phyloP scores from a whole-genome alignment of 495 filamentous ascomycete genomes.

The Penicillium tannophilum region DNA sequence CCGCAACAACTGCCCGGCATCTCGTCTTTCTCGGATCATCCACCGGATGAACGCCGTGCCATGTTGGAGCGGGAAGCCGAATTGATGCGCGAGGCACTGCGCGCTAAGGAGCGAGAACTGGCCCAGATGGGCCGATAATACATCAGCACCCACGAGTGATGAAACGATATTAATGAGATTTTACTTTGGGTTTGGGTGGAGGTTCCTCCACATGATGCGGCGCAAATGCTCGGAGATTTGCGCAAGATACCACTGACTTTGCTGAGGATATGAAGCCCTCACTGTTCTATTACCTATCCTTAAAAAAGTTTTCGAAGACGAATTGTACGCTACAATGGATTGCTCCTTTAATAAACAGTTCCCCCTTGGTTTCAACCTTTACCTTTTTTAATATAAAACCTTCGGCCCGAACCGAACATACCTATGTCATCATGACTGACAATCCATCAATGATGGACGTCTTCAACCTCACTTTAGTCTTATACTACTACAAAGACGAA shows the following conservation, averaged over 20 bases:
- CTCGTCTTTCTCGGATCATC: slow-evolving; percentile 49
- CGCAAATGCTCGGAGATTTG: slow-evolving; percentile 25
- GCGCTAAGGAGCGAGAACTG: slow-evolving; percentile 76
- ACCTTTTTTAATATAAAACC: background rate
- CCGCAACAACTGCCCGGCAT: slow-evolving; percentile 40
- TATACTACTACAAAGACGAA: background rate
- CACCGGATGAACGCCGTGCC: slow-evolving; percentile 63
- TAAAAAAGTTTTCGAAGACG: slow-evolving; percentile 21
- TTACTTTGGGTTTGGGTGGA: slow-evolving; percentile 9
- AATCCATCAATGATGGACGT: background rate
- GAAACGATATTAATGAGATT: slow-evolving; percentile 31
- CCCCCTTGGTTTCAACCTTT: background rate
- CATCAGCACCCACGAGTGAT: slow-evolving; percentile 3
- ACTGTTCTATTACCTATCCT: slow-evolving; percentile 12
- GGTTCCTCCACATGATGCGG: slow-evolving; percentile 23
- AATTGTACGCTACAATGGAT: slow-evolving; percentile 27
- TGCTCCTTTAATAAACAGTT: slow-evolving; percentile 6
- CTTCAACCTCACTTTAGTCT: background rate
- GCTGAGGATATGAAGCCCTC: slow-evolving; percentile 19
- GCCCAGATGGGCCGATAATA: slow-evolving; percentile 58
- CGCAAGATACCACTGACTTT: slow-evolving; percentile 33
- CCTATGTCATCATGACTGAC: slow-evolving; percentile 31
- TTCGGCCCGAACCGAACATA: slow-evolving; percentile 5
- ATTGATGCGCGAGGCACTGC: slow-evolving; percentile 71
- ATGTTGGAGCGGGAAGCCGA: slow-evolving; percentile 74